A percentile compares a stretch with the other conserved stretches of the same genome.
Conservation (phyloP, 768 basidiomycete species). For the Russula sp. region DNA sequence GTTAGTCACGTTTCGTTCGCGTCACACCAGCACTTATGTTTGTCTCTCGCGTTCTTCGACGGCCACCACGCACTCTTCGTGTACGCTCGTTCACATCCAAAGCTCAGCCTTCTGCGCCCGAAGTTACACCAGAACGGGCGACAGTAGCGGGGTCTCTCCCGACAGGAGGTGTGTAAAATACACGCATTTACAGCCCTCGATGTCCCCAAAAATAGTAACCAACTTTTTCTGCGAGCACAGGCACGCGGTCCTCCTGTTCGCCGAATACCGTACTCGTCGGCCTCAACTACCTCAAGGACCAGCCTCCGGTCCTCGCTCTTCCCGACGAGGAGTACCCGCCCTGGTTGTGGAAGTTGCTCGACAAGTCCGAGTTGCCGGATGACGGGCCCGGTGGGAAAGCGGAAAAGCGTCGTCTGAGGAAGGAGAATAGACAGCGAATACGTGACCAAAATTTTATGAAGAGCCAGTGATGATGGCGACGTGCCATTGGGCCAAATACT, state of each 20-base stretch:
- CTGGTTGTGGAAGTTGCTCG: constrained; percentile 79
- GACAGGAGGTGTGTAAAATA: neutral
- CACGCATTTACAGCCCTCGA: neutral
- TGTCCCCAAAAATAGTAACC: neutral
- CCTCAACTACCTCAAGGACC: constrained; percentile 75
- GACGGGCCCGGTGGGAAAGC: constrained; percentile 70
- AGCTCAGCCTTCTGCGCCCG: neutral
- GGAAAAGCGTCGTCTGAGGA: constrained; percentile 44
- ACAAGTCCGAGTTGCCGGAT: constrained; percentile 49
- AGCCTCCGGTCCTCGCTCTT: constrained; percentile 64
- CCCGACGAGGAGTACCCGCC: constrained; percentile 81
- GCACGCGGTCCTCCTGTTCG: constrained; percentile 49
- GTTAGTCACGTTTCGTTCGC: neutral
- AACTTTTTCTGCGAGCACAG: neutral
- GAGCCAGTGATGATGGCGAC: constrained; percentile 42
- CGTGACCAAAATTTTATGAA: constrained; percentile 84
- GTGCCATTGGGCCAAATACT: neutral
- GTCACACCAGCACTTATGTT: neutral
- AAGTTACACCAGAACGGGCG: neutral
- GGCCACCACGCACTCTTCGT: neutral
- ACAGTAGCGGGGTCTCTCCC: neutral
- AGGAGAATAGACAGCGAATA: constrained; percentile 59
- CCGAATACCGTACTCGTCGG: constrained; percentile 74
- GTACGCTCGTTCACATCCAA: constrained; percentile 3
- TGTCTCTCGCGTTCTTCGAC: constrained; percentile 5